Evolutionary conservation across 2,329 filamentous ascomycete species (phyloP).

Genomic region (Cephalotrichum gorgonifer): DNA sequence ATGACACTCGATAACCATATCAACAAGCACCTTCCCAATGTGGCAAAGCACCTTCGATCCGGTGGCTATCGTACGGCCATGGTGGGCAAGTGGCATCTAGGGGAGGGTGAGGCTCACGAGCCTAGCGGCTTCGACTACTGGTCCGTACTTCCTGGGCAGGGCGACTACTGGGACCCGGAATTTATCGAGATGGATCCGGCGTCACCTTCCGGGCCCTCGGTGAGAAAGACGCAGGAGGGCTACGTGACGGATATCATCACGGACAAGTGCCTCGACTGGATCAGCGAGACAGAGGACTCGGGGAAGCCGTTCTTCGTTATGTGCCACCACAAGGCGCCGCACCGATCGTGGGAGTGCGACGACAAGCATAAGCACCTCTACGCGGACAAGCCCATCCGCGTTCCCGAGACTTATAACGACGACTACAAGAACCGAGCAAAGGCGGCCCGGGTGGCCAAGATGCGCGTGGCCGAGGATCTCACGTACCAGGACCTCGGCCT

Average conservation of each 20-base stretch:
- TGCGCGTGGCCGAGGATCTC: constrained; percentile 38
- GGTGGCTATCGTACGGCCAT: constrained; percentile 40
- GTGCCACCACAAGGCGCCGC: constrained; percentile 47
- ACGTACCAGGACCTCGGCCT: constrained; percentile 41
- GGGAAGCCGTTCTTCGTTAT: constrained; percentile 40
- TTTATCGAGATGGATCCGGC: constrained; percentile 33
- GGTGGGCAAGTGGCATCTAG: constrained; percentile 44
- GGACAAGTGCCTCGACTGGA: constrained; percentile 33
- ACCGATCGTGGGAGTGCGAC: constrained; percentile 40
- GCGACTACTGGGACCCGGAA: constrained; percentile 38
- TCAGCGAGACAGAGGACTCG: constrained; percentile 19
- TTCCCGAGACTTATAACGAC: constrained; percentile 41
- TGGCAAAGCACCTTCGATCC: constrained; percentile 36
- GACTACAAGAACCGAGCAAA: constrained; percentile 43
- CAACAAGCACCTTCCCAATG: constrained; percentile 38
- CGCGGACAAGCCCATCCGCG: constrained; percentile 27
- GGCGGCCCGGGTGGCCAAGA: constrained; percentile 38
- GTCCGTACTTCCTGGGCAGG: constrained; percentile 39
- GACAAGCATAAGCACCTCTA: constrained; percentile 37
- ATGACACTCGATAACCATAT: constrained; percentile 37
- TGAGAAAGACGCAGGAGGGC: constrained; percentile 21
- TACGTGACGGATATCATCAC: constrained; percentile 44
- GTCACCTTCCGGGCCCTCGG: no score
- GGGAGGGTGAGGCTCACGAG: constrained; percentile 32
- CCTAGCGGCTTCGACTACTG: constrained; percentile 42